Base-by-base conservation (phyloP, 768 basidiomycete species). In the Tylopilus intermedius region DNA sequence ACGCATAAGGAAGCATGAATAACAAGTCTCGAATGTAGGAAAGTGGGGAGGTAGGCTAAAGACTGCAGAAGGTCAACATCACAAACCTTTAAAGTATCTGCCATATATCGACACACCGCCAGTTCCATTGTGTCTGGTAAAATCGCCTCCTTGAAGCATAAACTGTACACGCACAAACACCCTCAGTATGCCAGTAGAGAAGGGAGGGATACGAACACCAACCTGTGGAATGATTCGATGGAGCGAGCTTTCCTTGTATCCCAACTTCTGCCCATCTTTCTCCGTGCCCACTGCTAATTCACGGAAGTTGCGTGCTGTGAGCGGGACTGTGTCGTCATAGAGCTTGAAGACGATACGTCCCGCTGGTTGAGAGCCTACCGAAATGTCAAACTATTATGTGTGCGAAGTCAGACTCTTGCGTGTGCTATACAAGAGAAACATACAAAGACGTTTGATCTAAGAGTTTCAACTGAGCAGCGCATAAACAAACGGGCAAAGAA, bases 131-230 rank as follows among this genome's bases (percentile, higher is more conserved):
- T 79, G 75, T 9, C 71, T 65, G 29, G 88, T 90, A 70, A 92
- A 91, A 71, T 94, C 91, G 24, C 91, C 91, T 24, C 89, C 91
- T 67, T 92, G 90, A 43, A 88, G 68, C 90, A 92, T 92, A 73
- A 88, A 90, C 79, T 80, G 53, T 8, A 56, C n/a, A 22, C 29
- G 29, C 42, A 4, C 18, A 15, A 6, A 18, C 22, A 33, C 2
- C 26, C 18, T 50, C 45, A 52, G 38, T 45, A 45, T 13, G n/a
- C 18, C 18, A 18, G 13, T 10, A 22, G 45, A 5, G 4, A 26
- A 39, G 30, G 3, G 5, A 7, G 11, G 29, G 32, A 35, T 10
- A 39, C 15, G 10, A 44, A 29, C 7, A 47, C 79, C 29, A 43
- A 83, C 84, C 56, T 76, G 67, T 38, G 86, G 85, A 53, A 88